Evolutionary conservation across 768 basidiomycete species (phyloP), one percentile per base, ranked within the genome.

Genomic region (Suillus lakei): DNA sequence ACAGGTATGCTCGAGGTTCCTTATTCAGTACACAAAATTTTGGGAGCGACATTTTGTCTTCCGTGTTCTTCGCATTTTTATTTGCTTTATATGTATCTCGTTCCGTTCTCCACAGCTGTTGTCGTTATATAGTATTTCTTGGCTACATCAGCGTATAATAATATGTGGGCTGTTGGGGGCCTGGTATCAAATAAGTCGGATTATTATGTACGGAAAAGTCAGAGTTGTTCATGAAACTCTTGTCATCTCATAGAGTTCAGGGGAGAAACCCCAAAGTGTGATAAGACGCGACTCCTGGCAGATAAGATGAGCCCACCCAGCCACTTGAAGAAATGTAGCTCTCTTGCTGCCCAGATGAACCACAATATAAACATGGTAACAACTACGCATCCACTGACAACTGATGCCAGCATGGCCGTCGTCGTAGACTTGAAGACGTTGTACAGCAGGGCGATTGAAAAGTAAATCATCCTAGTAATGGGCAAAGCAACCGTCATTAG

Each of bases 401-500:
- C 51, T 23, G 38, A 26, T 8, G 48, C 46, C 9, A 65, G 38
- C 26, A 59, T 54, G 13, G 21, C 34, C 4, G 18, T 12, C 26
- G 43, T 41, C 10, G 41, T 21, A 26, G 30, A 59, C 16, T 59
- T 48, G 38, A 66, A 66, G 2, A 60, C 43, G 7, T 59, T 43
- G 43, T 50, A 60, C 10, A 41, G 34, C 4, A 66, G 15, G 3
- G 66, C 43, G 23, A 60, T 21, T 16, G 60, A 48, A 32, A 66
- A 66, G 34, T 46, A 66, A 7, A 66, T 21, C 66, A 66, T 66
- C 21, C 65, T 66, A 51, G 32, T 39, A 15, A 56, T 26, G 4
- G 46, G 46, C 3, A 41, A 39, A 1, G 41, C 23, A 23, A 43
- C 46, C 26, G 34, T 8, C 5, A 53, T 43, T 41, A 32, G 26